Percentiles rank a stretch among this genome's conserved stretches.
Evolutionary conservation across 345 rosid genomes (phyloP).

Genomic region (Hibiscus tridactylites): DNA sequence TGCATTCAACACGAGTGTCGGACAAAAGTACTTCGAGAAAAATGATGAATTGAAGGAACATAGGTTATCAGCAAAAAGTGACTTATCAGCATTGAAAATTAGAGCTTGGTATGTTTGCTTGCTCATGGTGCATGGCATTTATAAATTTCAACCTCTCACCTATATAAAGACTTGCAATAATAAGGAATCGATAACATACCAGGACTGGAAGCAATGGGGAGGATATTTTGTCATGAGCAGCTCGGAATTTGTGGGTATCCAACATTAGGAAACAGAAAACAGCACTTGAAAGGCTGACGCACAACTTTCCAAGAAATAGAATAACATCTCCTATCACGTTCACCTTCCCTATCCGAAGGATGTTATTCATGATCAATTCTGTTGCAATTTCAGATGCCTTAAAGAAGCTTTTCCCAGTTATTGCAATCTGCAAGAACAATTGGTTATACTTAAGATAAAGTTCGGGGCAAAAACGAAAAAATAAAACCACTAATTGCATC

Average conservation of each 20-base stretch:
- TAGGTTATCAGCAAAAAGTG: not conserved
- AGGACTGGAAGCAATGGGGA: conserved; percentile 84
- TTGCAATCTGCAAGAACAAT: conserved; percentile 59
- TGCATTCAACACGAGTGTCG: not conserved
- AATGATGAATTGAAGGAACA: no score
- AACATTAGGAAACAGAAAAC: conserved; percentile 88
- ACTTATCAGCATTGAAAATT: not conserved
- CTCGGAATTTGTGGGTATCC: conserved; percentile 70
- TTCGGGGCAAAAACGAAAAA: not conserved
- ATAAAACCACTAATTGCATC: not conserved
- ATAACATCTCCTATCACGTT: conserved; percentile 96
- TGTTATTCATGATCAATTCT: conserved; percentile 79
- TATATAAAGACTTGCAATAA: not conserved
- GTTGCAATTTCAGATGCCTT: conserved; percentile 77
- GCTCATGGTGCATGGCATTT: not conserved
- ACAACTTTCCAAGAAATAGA: conserved; percentile 80
- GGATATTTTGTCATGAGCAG: conserved; percentile 76
- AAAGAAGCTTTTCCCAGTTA: conserved; percentile 91
- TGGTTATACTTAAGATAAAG: not conserved
- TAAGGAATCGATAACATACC: conserved; percentile 35
- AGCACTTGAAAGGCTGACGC: conserved; percentile 90
- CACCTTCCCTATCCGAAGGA: conserved; percentile 79
- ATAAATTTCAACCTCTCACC: not conserved
- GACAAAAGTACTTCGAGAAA: not conserved
- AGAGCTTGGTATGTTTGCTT: no score